Evolutionary conservation across 2,329 filamentous ascomycete genomes (phyloP).

Genomic region (Neopestalotiopsis rosae): DNA sequence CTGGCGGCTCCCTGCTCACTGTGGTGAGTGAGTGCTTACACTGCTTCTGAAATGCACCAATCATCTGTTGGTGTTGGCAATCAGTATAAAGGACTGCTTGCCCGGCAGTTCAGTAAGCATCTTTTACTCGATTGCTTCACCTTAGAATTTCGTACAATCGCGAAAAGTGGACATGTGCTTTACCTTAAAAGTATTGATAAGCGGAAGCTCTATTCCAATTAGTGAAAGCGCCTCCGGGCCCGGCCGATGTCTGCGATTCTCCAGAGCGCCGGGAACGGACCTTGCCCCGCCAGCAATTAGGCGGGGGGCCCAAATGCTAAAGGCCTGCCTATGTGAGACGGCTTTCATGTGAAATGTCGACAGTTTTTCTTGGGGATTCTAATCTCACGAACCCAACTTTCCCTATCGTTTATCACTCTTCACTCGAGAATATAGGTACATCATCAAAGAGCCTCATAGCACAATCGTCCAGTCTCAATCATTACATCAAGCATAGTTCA

Average conservation of each 20-base stretch:
- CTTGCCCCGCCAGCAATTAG: slow-evolving; percentile 10
- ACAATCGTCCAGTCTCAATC: neutral
- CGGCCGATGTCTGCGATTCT: slow-evolving; percentile 12
- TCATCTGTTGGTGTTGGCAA: neutral
- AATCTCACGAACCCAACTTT: neutral
- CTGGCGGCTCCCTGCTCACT: no score
- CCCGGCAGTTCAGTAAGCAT: neutral
- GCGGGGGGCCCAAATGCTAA: neutral
- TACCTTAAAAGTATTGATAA: neutral
- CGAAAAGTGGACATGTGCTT: neutral
- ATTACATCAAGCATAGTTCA: neutral
- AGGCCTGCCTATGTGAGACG: neutral
- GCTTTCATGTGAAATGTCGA: neutral
- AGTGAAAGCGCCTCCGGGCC: slow-evolving; percentile 3
- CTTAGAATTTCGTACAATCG: neutral
- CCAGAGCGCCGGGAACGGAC: slow-evolving; percentile 12
- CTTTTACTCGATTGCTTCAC: neutral
- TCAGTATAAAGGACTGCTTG: neutral
- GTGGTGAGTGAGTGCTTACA: neutral
- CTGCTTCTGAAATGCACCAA: neutral
- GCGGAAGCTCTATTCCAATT: neutral
- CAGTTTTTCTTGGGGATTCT: neutral
- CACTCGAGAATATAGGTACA: neutral
- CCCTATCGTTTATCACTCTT: neutral
- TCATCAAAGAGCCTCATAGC: neutral